Base-by-base conservation (phyloP, 2,329 filamentous ascomycete species). In the Aspergillus sp. region DNA sequence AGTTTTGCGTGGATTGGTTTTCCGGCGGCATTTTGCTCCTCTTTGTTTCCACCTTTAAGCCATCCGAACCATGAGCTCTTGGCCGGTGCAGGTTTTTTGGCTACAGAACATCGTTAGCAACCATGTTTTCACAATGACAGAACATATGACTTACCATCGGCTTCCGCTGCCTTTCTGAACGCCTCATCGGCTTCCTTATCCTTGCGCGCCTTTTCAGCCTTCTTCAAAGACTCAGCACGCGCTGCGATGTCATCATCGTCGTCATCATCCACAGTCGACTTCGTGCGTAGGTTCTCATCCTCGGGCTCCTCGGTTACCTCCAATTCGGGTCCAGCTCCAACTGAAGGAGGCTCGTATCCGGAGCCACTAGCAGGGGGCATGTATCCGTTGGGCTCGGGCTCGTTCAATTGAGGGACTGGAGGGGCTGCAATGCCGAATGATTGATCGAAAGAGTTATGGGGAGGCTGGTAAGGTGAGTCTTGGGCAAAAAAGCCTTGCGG, bases 1-100 rank as follows among this genome's bases (percentile, higher is more conserved):
- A 99, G 84, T 70, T 99, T 99, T 61, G 96, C 95, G 66, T 86
- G 87, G 73, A 97, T 90, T n/a, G 93, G 86, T 27, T 74, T 76
- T 23, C 68, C 65, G 49, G 81, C 73, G n/a, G 81, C 73, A 39
- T 62, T 65, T 37, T 37, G 35, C 14, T 86, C 84, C 61, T 77
- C 74, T 57, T 83, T 82, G 63, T 84, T 84, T 66, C 89, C 65
- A 33, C 69, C 89, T 64, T 86, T 85, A 61, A 96, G 96, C 92
- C 93, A 97, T 51, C 91, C 87, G 87, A 93, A 96, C 31, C 90
- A 87, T 33, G 77, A 75, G 71, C 83, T 77, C 24, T 71, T 68
- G 64, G 58, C 45, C 3, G 63, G 63, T 9, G 65, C 59, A 49
- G 68, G 67, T 63, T 65, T 71, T 61, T 79, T 74, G 56, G 74